These are phyloP conservation scores for Silene conica DNA, from an alignment of 148 eudicot genomes.

Conservation along the genomic window DNA sequence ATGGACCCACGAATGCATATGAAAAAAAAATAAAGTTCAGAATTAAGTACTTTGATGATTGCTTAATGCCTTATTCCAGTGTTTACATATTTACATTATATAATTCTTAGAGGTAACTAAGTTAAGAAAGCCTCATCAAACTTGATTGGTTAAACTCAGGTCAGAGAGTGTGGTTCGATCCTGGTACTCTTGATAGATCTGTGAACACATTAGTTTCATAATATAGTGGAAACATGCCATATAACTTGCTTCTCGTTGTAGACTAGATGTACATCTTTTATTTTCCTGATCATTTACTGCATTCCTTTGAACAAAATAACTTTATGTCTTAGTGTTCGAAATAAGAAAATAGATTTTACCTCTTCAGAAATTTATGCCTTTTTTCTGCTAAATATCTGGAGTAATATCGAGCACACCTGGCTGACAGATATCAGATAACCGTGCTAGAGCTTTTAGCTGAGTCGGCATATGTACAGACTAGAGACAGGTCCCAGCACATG, in stretches of 20 bases:
- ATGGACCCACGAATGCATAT: neutral
- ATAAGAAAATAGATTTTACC: neutral
- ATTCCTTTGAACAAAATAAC: neutral
- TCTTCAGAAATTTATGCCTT: slow-evolving; percentile 1
- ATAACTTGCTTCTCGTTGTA: neutral
- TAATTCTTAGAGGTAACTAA: neutral
- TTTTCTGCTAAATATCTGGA: neutral
- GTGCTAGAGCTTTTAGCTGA: slow-evolving; percentile 78
- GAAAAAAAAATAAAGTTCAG: neutral
- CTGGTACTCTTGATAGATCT: slow-evolving; percentile 1
- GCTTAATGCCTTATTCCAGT: neutral
- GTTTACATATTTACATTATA: neutral
- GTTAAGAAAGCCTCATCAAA: neutral
- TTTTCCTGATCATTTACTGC: neutral
- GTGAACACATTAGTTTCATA: neutral
- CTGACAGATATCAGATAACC: slow-evolving; percentile 70
- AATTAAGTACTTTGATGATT: neutral
- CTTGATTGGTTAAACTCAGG: neutral
- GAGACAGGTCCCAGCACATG: slow-evolving; percentile 42
- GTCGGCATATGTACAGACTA: slow-evolving; percentile 41
- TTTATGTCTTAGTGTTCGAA: neutral
- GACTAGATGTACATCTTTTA: neutral
- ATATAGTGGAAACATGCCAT: neutral
- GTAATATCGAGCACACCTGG: slow-evolving; percentile 18
- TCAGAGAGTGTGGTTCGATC: neutral